These are phyloP conservation scores for Ganoderma multipileum DNA, from an alignment of 1,284 basidiomycete species.

Conservation along the genomic window DNA sequence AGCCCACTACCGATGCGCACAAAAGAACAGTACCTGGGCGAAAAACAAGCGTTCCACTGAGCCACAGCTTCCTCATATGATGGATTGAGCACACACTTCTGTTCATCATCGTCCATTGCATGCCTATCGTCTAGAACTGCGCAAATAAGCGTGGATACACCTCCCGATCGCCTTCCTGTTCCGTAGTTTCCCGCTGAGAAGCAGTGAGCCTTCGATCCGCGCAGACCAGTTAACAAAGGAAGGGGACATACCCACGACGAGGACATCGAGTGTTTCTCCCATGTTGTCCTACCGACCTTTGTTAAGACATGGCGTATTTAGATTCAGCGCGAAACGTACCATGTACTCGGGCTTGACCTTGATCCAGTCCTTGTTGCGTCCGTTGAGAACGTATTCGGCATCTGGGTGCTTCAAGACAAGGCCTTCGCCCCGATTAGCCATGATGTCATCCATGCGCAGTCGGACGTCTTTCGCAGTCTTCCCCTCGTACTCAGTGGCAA, in stretches of 20 bases:
- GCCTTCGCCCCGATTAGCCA: conserved; percentile 88
- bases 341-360: conserved; percentile 97
- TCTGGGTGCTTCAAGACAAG: conserved; percentile 88
- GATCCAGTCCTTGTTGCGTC: conserved; percentile 89
- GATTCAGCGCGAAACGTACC: conserved; percentile 50
- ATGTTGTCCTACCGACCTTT: conserved; percentile 70
- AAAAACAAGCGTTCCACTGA: not conserved
- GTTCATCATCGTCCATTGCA: conserved; percentile 58
- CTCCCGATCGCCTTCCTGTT: conserved; percentile 73
- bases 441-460: conserved; percentile 78
- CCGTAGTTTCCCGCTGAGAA: conserved; percentile 75
- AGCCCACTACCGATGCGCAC: conserved; percentile 89
- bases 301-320: not conserved
- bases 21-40: conserved; percentile 75
- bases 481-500: conserved; percentile 74
- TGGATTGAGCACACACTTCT: conserved; percentile 51
- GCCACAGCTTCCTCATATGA: not conserved
- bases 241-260: conserved; percentile 78
- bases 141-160: conserved; percentile 82
- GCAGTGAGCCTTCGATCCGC: conserved; percentile 5
- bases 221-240: not conserved
- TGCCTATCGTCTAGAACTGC: conserved; percentile 77
- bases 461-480: conserved; percentile 83
- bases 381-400: conserved; percentile 83
- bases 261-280: conserved; percentile 88